Percentiles rank a stretch among this genome's conserved stretches.
phyloP scores from a whole-genome alignment of 2,329 filamentous ascomycete genomes.

The Dryadomyces quercus-mongolicae region DNA sequence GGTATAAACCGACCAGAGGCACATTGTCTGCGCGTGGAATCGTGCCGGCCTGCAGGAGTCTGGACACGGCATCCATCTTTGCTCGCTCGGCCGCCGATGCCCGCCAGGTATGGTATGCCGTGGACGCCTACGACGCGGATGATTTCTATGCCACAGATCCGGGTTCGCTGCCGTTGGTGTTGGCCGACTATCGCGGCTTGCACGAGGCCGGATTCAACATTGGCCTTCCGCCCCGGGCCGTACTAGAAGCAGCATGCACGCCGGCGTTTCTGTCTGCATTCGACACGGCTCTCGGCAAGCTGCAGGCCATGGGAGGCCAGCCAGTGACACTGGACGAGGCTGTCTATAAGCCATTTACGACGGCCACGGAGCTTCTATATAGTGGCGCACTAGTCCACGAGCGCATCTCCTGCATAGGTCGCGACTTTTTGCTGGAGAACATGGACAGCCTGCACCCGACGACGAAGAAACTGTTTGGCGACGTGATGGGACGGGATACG shows the following conservation, averaged over 20 bases:
- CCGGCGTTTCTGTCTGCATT: conserved; percentile 27
- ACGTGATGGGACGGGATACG: conserved; percentile 22
- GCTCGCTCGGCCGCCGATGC: conserved; percentile 25
- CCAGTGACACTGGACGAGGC: conserved; percentile 18
- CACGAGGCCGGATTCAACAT: conserved; percentile 24
- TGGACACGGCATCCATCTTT: conserved; percentile 8
- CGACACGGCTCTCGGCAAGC: conserved; percentile 14
- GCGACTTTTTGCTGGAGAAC: conserved; percentile 22
- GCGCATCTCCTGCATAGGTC: conserved; percentile 27
- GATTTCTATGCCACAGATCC: conserved; percentile 36
- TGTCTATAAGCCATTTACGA: conserved; percentile 33
- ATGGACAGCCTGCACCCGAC: conserved; percentile 33
- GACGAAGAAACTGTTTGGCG: conserved; percentile 30
- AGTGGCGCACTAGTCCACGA: conserved; percentile 38
- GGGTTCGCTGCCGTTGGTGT: conserved; percentile 12
- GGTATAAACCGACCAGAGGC: conserved; percentile 37
- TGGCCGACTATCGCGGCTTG: conserved; percentile 14
- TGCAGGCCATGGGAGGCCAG: conserved; percentile 24
- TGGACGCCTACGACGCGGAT: conserved; percentile 29
- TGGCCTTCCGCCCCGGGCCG: conserved; percentile 32
- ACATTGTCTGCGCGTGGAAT: conserved; percentile 34
- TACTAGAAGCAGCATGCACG: conserved; percentile 21
- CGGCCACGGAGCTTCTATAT: conserved; percentile 37
- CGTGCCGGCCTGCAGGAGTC: conserved; percentile 6
- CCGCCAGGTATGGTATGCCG: conserved; percentile 32